Evolutionary conservation across 495 filamentous ascomycete species (phyloP).

Genomic region (Daldinia childiae): DNA sequence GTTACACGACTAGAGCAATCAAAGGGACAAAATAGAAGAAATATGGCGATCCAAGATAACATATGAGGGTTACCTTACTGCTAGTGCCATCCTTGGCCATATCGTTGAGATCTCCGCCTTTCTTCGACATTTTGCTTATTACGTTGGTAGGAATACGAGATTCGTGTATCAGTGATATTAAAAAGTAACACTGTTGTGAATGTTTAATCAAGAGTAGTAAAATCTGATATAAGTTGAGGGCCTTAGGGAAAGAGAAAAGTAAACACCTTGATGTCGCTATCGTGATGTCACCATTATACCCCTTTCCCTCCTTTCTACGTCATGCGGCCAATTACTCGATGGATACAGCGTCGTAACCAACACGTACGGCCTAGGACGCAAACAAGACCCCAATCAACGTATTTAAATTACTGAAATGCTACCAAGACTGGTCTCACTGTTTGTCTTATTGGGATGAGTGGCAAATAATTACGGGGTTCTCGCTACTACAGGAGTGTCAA

Average conservation of each 20-base stretch:
- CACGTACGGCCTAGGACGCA: background rate
- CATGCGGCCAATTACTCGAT: conserved; percentile 3
- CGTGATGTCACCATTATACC: conserved; percentile 42
- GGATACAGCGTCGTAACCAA: background rate
- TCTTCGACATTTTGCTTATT: conserved; percentile 23
- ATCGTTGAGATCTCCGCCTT: conserved; percentile 56
- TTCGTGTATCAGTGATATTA: no score
- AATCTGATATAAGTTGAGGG: background rate
- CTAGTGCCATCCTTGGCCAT: conserved; percentile 64
- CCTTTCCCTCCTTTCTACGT: conserved; percentile 27
- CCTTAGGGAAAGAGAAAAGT: background rate
- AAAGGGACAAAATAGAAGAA: background rate
- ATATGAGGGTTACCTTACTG: conserved; percentile 15
- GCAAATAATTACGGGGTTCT: background rate
- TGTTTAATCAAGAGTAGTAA: no score
- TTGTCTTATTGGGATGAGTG: background rate
- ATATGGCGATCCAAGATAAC: background rate
- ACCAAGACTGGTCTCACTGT: background rate
- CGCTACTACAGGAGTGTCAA: background rate
- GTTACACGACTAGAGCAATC: background rate
- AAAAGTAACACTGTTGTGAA: no score
- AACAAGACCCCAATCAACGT: background rate
- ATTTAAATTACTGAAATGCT: background rate
- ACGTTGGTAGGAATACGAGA: background rate
- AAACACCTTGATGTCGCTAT: conserved; percentile 31